phyloP scores from a whole-genome alignment of 1,284 basidiomycete species.

The Cutaneotrichosporon mucoides region DNA sequence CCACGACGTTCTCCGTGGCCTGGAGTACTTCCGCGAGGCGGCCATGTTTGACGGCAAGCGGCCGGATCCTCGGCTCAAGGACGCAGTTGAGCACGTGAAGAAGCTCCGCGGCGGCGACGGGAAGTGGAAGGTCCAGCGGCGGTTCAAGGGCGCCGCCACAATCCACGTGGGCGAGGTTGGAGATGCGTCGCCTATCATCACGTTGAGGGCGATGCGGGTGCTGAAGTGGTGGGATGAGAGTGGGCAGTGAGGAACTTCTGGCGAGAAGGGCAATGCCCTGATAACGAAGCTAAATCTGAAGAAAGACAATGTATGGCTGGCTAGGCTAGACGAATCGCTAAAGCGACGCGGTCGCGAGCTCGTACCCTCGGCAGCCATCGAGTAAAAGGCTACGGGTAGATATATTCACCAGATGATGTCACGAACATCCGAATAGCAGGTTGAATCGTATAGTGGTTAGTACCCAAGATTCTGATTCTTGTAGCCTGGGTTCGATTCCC shows the following conservation, averaged over 20 bases:
- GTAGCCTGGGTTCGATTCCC: constrained; percentile 1
- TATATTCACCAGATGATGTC: neutral
- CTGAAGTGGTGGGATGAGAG: neutral
- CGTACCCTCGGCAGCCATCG: too few species aligned
- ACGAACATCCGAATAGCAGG: neutral
- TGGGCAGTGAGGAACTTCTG: too few species aligned
- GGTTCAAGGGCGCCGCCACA: neutral
- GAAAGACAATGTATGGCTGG: too few species aligned
- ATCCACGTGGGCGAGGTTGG: neutral
- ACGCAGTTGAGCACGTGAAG: neutral
- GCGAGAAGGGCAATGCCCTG: too few species aligned
- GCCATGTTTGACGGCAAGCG: neutral
- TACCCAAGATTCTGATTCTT: constrained; percentile 1
- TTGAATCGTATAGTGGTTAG: neutral
- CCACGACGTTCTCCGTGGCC: neutral
- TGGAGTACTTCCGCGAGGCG: neutral
- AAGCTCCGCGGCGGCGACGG: neutral
- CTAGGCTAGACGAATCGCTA: too few species aligned
- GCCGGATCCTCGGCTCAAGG: neutral
- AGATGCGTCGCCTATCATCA: neutral
- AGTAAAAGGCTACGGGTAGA: too few species aligned
- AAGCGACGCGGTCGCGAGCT: too few species aligned
- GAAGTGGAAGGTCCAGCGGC: neutral
- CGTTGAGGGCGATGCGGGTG: neutral
- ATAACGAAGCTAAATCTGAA: too few species aligned